Evolutionary conservation across 2,329 filamentous ascomycete genomes (phyloP), one percentile per base, ranked within the genome.

Genomic region (Ceratocystis eucalypticola): DNA sequence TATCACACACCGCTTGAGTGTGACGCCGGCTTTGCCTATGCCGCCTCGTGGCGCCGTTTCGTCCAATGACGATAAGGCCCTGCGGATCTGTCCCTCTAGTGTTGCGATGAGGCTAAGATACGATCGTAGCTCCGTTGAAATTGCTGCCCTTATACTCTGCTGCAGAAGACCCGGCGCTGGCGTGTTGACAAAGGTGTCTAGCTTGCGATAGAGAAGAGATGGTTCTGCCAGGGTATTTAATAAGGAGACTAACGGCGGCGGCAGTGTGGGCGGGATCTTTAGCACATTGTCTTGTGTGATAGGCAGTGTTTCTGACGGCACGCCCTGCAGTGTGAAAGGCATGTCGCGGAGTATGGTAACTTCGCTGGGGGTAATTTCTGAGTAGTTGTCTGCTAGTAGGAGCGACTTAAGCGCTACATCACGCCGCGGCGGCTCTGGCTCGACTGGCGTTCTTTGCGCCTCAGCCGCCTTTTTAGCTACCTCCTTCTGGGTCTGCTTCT

Each of bases 41-140:
- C 88, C 87, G 57, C 84, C 82, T 61, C 86, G 81, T 1, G 88
- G 84, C 3, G 83, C 83, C 1, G 79, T 78, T 64, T 88, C 84
- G 69, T 89, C 85, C n/a, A 94, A 77, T 6, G 87, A 84, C 4
- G 87, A 82, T 62, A 97, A 77, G 0, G 92, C 91, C 69, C 89
- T 82, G 67, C 93, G 84, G 65, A 97, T 96, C 74, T 99, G 93
- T 10, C 87, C 89, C 76, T 99, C 94, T 5, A 99, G 77, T 0
- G 92, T 96, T 17, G 94, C 93, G 46, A 99, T 90, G 15, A 99
- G 80, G 50, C 89, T 88, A 30, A 99, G 79, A 73, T 99, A 99
- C 3, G 91, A 91, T 61, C 91, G 86, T 48, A 99, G 80, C 75
- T 99, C 93, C 59, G 84, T 82, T 61, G 86, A 85, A 68, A 99